Conservation (phyloP, 768 basidiomycete genomes). For the Infundibulicybe gibba region DNA sequence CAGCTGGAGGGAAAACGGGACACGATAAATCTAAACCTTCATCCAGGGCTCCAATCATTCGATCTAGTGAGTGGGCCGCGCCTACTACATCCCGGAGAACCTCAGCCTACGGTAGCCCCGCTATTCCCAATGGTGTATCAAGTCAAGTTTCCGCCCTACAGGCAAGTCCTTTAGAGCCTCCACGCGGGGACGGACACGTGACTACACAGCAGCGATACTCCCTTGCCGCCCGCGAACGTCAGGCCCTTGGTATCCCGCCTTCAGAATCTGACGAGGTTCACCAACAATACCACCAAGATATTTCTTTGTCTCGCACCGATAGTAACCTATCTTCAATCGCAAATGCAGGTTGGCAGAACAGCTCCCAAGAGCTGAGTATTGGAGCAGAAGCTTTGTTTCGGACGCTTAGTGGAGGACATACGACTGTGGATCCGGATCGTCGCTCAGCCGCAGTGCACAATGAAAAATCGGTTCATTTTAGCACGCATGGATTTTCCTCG, state of each 20-base stretch:
- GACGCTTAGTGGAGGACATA: slow-evolving; percentile 25
- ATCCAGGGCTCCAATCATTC: slow-evolving; percentile 27
- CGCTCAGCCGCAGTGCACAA: neutral
- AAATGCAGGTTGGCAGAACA: slow-evolving; percentile 36
- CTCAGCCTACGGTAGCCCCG: slow-evolving; percentile 21
- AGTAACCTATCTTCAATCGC: slow-evolving; percentile 45
- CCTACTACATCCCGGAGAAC: slow-evolving; percentile 22
- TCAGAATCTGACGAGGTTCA: slow-evolving; percentile 35
- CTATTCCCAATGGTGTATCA: slow-evolving; percentile 1
- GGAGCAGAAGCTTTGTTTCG: slow-evolving; percentile 48
- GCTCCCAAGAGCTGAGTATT: slow-evolving; percentile 34
- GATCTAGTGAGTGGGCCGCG: slow-evolving; percentile 12
- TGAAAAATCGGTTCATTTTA: neutral
- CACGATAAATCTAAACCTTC: slow-evolving; percentile 8
- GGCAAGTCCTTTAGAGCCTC: neutral
- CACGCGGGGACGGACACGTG: slow-evolving; percentile 11
- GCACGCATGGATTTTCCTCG: neutral
- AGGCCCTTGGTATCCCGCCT: slow-evolving; percentile 49
- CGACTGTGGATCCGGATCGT: slow-evolving; percentile 7
- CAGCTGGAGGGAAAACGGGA: neutral
- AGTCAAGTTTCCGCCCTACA: slow-evolving; percentile 1
- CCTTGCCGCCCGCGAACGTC: slow-evolving; percentile 41
- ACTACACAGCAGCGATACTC: slow-evolving; percentile 19
- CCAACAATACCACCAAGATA: slow-evolving; percentile 9
- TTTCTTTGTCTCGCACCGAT: slow-evolving; percentile 33